Percentiles rank a stretch among this genome's conserved stretches.
These are phyloP conservation scores for Phytophthora palmivora DNA, from an alignment of 352 stramenopile genomes.

Conservation along the genomic window DNA sequence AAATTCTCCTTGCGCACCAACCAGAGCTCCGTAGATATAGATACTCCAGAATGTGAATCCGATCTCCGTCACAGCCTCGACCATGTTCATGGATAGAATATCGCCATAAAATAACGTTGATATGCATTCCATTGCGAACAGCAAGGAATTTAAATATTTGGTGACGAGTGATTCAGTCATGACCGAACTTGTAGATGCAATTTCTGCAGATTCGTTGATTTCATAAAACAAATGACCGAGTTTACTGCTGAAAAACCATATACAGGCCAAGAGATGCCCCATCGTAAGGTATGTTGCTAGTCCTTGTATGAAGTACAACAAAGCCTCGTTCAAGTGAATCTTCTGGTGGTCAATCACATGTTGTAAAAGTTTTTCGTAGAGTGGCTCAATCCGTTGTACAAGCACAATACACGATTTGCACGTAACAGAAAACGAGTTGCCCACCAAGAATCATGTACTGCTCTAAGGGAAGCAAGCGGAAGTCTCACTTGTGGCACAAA, in stretches of 20 bases:
- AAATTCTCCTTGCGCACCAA: constrained; percentile 68
- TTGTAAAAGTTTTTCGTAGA: constrained; percentile 64
- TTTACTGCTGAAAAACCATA: constrained; percentile 63
- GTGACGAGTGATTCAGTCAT: constrained; percentile 40
- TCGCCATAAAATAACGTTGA: constrained; percentile 78
- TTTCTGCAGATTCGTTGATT: constrained; percentile 7
- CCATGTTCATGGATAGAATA: constrained; percentile 70
- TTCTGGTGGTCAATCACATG: constrained; percentile 67
- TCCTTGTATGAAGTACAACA: constrained; percentile 53
- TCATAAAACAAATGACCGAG: constrained; percentile 23
- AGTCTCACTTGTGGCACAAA: constrained; percentile 22
- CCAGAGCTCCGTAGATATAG: constrained; percentile 75
- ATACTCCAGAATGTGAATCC: constrained; percentile 65
- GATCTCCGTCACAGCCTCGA: constrained; percentile 67
- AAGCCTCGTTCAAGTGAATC: constrained; percentile 43
- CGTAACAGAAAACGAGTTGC: constrained; percentile 37
- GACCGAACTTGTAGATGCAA: constrained; percentile 6
- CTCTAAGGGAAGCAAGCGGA: background rate
- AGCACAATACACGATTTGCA: constrained; percentile 64
- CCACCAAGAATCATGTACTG: no score
- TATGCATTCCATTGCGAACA: constrained; percentile 71
- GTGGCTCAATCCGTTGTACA: constrained; percentile 36
- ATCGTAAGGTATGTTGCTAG: constrained; percentile 61
- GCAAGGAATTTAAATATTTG: constrained; percentile 72
- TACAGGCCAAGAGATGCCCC: constrained; percentile 67